Base-by-base conservation (phyloP, 2,329 filamentous ascomycete species). In the Ilyonectria sp. region DNA sequence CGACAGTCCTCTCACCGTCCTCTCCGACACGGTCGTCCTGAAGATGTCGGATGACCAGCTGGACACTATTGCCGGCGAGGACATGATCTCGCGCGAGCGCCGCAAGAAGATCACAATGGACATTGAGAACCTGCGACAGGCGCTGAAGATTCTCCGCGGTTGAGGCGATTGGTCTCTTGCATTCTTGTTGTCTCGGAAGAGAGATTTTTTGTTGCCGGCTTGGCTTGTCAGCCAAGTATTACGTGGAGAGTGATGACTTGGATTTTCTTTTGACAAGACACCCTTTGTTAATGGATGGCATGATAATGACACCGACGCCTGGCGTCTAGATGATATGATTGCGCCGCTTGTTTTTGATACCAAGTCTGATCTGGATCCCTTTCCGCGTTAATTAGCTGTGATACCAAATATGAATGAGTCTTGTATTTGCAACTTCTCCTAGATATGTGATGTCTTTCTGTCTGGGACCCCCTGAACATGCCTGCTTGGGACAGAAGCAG, bases 51-150 rank as follows among this genome's bases (percentile, higher is more conserved):
- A 81, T 0, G 81, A 84, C 0, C 79, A 90, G 72, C 79, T 93
- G 0, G 82, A 85, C 15, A 76, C 80, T 15, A 87, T 93, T 68
- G 89, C 89, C 0, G 89, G 87, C 0, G 90, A 93, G 73, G 86
- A 89, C 23, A 74, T 76, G 0, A 73, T 72, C 0, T 78, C 82
- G 0, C 81, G 79, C 50, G 77, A 80, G 7, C 79, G 79, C 37
- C 82, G 89, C 3, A 74, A 77, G 33, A 79, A 80, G 37, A 71
- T 92, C 15, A 75, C 69, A 0, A 80, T 78, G 2, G 83, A 90
- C 60, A 82, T 89, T 2, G 71, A 79, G 31, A 84, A 82, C 9
- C 75, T 89, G 15, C 79, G 83, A 61, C 74, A 77, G 17, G 83
- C 81, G 0, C 68, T 78, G 4, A 71, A 73, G 61, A 63, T 79